Percentiles rank a stretch among this genome's conserved stretches.
Evolutionary conservation across 495 filamentous ascomycete genomes (phyloP).

Genomic region (Penicillium fimorum): DNA sequence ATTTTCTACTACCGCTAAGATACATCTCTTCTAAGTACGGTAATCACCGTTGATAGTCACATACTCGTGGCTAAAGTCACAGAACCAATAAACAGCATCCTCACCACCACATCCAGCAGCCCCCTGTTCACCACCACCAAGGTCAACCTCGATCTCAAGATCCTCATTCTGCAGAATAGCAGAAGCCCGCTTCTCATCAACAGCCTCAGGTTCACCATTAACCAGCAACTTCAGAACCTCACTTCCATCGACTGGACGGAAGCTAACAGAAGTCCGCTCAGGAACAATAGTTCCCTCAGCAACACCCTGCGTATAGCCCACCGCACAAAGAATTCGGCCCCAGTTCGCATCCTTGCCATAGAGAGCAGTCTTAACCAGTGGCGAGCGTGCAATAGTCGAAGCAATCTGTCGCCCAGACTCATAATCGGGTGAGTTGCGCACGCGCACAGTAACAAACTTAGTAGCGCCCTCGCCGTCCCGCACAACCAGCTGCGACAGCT

Average conservation of each 20-base stretch:
- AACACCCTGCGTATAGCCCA: conserved; percentile 79
- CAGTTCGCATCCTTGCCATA: conserved; percentile 98
- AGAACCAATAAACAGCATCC: conserved; percentile 88
- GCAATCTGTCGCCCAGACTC: conserved; percentile 69
- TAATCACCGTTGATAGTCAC: conserved; percentile 94
- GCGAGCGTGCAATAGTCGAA: conserved; percentile 85
- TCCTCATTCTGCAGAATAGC: conserved; percentile 86
- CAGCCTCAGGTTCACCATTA: conserved; percentile 84
- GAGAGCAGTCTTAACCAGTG: conserved; percentile 94
- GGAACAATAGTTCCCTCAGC: conserved; percentile 64
- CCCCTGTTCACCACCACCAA: conserved; percentile 51
- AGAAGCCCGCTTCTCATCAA: conserved; percentile 85
- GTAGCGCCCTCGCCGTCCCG: conserved; percentile 97
- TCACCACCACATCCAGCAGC: conserved; percentile 53
- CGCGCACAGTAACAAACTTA: conserved; percentile 94
- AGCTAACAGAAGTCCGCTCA: conserved; percentile 85
- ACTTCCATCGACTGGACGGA: conserved; percentile 82
- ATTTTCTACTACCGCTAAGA: not conserved
- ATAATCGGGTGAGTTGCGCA: conserved; percentile 68
- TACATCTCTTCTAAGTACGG: conserved; percentile 55
- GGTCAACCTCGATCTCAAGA: conserved; percentile 72
- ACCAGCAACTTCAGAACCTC: conserved; percentile 79
- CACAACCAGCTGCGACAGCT: conserved; percentile 88
- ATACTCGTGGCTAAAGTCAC: conserved; percentile 98
- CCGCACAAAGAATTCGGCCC: conserved; percentile 94